Percentiles rank a stretch among this genome's conserved stretches.
These are phyloP conservation scores for Pseudocercospora ulei DNA, from an alignment of 2,329 filamentous ascomycete genomes.

Conservation along the genomic window DNA sequence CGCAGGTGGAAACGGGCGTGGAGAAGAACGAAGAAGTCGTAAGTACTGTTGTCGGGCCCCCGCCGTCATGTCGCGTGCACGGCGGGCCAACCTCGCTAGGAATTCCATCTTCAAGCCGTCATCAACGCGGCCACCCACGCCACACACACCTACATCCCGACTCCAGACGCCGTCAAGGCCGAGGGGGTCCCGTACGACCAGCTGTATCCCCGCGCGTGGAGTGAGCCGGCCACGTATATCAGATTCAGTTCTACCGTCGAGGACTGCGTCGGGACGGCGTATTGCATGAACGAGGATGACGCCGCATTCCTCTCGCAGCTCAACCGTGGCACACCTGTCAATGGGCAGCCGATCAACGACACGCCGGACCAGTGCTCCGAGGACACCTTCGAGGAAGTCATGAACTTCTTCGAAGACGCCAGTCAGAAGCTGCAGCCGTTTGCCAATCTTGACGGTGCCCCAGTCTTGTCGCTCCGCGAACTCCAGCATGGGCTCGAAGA, in stretches of 20 bases:
- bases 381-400: constrained; percentile 84
- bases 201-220: constrained; percentile 69
- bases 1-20: constrained; percentile 86
- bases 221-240: constrained; percentile 85
- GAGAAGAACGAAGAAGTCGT: constrained; percentile 97
- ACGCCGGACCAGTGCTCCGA: constrained; percentile 59
- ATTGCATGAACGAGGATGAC: constrained; percentile 92
- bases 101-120: constrained; percentile 89
- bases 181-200: constrained; percentile 72
- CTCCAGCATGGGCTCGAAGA: constrained; percentile 55
- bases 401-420: constrained; percentile 89
- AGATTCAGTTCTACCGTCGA: constrained; percentile 97
- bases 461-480: constrained; percentile 53
- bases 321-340: constrained; percentile 62
- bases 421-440: constrained; percentile 75
- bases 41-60: constrained; percentile 42
- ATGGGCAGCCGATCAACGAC: constrained; percentile 32
- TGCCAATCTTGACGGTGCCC: constrained; percentile 78
- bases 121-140: constrained; percentile 56
- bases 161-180: constrained; percentile 51
- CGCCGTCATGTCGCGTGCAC: constrained; percentile 6
- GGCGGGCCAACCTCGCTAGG: constrained; percentile 46
- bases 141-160: constrained; percentile 55
- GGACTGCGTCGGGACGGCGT: constrained; percentile 79
- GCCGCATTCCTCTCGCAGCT: constrained; percentile 72